Conservation (phyloP, 305 asterid species). For the Fraxinus dipetala region DNA sequence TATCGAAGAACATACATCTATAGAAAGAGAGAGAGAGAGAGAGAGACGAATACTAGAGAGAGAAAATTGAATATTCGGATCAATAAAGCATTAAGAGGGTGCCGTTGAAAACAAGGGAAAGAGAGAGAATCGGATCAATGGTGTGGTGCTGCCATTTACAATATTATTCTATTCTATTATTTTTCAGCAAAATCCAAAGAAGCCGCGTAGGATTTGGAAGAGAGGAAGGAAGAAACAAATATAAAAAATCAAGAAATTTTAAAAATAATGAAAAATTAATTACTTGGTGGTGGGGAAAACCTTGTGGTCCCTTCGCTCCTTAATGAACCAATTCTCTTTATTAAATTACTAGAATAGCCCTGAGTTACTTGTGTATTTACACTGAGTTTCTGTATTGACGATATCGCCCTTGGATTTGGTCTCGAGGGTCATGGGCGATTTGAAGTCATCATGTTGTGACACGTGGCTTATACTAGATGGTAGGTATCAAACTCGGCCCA, state of each 20-base stretch:
- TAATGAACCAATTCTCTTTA: background rate
- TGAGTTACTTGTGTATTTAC: background rate
- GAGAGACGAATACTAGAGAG: constrained; percentile 21
- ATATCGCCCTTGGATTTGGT: constrained; percentile 20
- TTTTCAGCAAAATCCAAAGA: constrained; percentile 55
- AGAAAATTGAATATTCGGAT: constrained; percentile 37
- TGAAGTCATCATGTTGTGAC: background rate
- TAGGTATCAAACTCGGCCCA: background rate
- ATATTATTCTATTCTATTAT: constrained; percentile 18
- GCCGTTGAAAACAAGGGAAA: constrained; percentile 46
- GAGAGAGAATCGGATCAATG: constrained; percentile 26
- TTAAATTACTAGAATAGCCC: background rate
- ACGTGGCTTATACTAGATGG: background rate
- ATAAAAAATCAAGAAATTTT: constrained; percentile 3
- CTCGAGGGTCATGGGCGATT: background rate
- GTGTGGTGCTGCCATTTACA: constrained; percentile 31
- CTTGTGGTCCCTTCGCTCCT: constrained; percentile 16
- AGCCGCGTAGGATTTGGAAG: constrained; percentile 40
- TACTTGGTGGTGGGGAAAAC: constrained; percentile 20
- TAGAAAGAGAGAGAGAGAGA: constrained; percentile 40
- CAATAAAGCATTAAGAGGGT: constrained; percentile 35
- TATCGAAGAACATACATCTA: constrained; percentile 28
- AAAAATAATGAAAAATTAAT: background rate
- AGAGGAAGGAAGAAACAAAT: background rate
- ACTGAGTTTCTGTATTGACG: background rate